Evolutionary conservation across 2,329 filamentous ascomycete genomes (phyloP), one percentile per base, ranked within the genome.

Genomic region (Talaromyces rugulosus): DNA sequence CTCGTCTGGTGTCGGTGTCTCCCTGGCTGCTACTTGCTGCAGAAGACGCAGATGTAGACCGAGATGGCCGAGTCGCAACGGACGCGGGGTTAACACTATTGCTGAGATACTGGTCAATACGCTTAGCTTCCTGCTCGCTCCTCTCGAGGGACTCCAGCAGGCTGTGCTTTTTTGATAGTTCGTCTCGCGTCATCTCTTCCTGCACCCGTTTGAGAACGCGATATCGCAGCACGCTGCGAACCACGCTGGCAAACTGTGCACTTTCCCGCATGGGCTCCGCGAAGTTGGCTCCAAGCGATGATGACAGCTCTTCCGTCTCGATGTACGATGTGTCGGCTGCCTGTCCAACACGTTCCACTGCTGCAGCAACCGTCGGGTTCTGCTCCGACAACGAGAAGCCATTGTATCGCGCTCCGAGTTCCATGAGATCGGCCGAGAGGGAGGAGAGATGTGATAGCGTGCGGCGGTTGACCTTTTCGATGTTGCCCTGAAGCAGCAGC

Each of bases 181-280:
- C 93, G 63, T 99, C 95, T 52, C 89, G 89, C 1, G 95, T 98
- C 88, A 98, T 94, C 72, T 99, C 95, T 75, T 98, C 92, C 73
- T 99, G 95, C 59, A 99, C 91, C 54, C 95, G 86, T 80, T 99
- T 99, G 65, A 97, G 80, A 2, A 98, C 89, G 16, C 95, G 84
- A 74, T 97, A 99, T 66, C 91, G 87, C 60, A 99, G 80, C 36
- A 99, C 94, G 66, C 83, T 90, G 50, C 93, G 87, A 3, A 99
- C 95, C 0, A 99, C 92, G 11, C 95, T 91, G 0, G 95, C 95
- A 74, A 99, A 99, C 72, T 99, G 95, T 12, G 95, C 93, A 70
- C 92, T 96, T 78, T 99, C 95, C 60, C 96, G 87, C 92, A 99
- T 97, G 0, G 95, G 95, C 72, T 99, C 96, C 0, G 96, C 92